Evolutionary conservation across 768 basidiomycete species (phyloP), one percentile per base, ranked within the genome.

Genomic region (Kwoniella pini): DNA sequence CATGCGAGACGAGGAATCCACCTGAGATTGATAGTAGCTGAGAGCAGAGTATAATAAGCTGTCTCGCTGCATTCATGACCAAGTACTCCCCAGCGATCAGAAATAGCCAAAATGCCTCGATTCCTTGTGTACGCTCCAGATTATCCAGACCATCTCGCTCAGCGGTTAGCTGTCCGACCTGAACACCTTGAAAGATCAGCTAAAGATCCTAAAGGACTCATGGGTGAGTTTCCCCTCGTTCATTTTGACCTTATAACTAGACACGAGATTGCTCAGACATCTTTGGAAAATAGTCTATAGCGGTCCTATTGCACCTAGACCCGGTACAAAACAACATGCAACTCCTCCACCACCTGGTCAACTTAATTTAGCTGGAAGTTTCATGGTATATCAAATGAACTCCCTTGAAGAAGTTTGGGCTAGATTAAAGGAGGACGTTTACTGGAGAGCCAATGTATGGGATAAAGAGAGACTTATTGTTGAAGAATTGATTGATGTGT

Each of bases 61-160:
- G n/a, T n/a, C n/a, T n/a, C n/a, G n/a, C n/a, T n/a, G n/a, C n/a
- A n/a, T n/a, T n/a, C n/a, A n/a, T n/a, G n/a, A n/a, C n/a, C 24
- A 19, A 19, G 19, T n/a, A 45, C 11, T 7, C 7, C 11, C 27
- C 28, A 50, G 21, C 3, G 19, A 3, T 30, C 10, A 10, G 17
- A 51, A 13, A 15, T 49, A 5, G 17, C 12, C 24, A 27, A 28
- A 12, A 77, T 77, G 75, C 75, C 75, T 28, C 60, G 65, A 43
- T 77, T 73, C 67, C 60, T 77, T n/a, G 57, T 62, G 13, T 70
- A 70, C 64, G 67, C 67, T 43, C 75, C 73, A 19, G 75, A 77
- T 57, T 67, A 72, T 55, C 73, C 73, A 17, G 60, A 73, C 51
- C 48, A 55, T 17, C 65, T 77, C 30, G 69, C 71, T 21, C 59